Base-by-base conservation (phyloP, 179 eudicot genomes). In the Actinidia polygama region DNA sequence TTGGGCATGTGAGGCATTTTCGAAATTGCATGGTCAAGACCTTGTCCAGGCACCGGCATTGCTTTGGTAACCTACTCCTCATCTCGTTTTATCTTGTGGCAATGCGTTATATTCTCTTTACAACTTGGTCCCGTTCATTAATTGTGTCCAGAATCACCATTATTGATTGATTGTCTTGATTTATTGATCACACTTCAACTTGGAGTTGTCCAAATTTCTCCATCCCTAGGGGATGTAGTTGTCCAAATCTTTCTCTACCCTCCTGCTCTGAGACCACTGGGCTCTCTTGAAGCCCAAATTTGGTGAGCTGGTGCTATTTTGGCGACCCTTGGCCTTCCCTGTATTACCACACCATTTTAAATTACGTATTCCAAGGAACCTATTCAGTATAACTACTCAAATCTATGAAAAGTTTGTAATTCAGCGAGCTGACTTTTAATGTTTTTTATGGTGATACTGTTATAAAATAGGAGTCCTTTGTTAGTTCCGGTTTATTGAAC, bases 1-100 rank as follows among this genome's bases (percentile, higher is more conserved):
- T 59, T 95, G 99, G 99, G 98, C 99, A 14, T 95, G 99, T 53
- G 96, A 92, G 84, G 94, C 92, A 72, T 95, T 95, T 84, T 90
- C 98, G 74, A 92, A 92, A 80, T 81, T 91, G 85, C 99, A 95
- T 84, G 92, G 93, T 76, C 89, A 80, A 78, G 87, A 90, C 70
- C 89, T 95, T 84, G 89, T 88, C 58, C 89, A 76, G 84, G 91
- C 92, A 82, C 98, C 99, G 40, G 83, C 98, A 78, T 78, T 93
- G 77, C 86, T 91, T 63, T 91, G 99, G 99, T 95, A 90, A 23
- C 71, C 75, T 55, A 50, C 61, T 74, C 74, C 11, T 10, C 68
- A 6, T 79, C 54, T 46, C 47, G 7, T 50, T 11, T 44, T 15
- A 77, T 57, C 57, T 66, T 47, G 79, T 54, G 40, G 57, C 77